These are phyloP conservation scores for Fusarium verticillioides DNA, from an alignment of 2,329 filamentous ascomycete genomes.

Conservation along the genomic window DNA sequence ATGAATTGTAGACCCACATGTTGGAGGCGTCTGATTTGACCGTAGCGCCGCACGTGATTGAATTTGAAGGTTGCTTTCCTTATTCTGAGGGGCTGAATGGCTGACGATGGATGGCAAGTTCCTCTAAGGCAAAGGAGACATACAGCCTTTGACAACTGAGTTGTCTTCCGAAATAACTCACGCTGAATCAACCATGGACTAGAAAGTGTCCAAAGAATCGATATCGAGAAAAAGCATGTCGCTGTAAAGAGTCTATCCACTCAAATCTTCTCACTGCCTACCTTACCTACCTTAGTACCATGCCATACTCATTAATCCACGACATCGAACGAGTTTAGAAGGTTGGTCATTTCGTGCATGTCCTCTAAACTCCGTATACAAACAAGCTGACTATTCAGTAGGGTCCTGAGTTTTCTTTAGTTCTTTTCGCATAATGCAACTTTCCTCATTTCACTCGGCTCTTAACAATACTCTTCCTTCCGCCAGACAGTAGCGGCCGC, in stretches of 20 bases:
- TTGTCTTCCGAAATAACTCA: conserved; percentile 24
- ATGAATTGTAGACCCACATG: conserved; percentile 37
- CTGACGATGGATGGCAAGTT: conserved; percentile 41
- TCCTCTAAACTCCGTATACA: conserved; percentile 2
- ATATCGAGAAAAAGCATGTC: conserved; percentile 14
- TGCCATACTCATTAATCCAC: conserved; percentile 17
- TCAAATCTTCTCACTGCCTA: conserved; percentile 24
- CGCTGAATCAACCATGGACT: conserved; percentile 31
- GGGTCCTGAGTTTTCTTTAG: neutral
- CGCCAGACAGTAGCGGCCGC: conserved; percentile 28
- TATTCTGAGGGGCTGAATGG: conserved; percentile 45
- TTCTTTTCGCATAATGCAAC: conserved; percentile 41
- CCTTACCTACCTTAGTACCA: neutral
- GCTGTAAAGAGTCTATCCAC: conserved; percentile 17
- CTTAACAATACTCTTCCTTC: conserved; percentile 38
- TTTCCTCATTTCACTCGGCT: conserved; percentile 40
- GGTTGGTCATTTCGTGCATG: conserved; percentile 8
- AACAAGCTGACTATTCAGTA: conserved; percentile 27
- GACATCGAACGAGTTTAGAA: conserved; percentile 14
- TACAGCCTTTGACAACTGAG: conserved; percentile 32
- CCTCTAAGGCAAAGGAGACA: conserved; percentile 34
- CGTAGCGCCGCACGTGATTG: conserved; percentile 40
- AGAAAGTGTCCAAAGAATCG: conserved; percentile 13
- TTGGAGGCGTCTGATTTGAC: conserved; percentile 38
- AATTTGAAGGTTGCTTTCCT: conserved; percentile 38